Conservation (phyloP, 306 rosid genomes). For the Hylodesmum podocarpum region DNA sequence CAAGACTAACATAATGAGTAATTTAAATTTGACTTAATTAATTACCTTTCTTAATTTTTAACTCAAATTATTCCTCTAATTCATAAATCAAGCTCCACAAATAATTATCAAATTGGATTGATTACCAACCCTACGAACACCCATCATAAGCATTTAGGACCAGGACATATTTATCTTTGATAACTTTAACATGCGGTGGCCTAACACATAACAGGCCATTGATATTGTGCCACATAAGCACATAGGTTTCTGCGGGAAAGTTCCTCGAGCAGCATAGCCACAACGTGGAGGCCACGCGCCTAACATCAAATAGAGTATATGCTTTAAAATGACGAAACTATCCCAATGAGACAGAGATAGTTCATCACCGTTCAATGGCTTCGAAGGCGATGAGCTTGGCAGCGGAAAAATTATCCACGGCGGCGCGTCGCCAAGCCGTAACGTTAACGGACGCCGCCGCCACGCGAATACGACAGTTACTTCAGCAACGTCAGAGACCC, state of each 20-base stretch:
- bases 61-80: too few relatives aligned
- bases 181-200: not conserved
- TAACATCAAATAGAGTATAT: not conserved
- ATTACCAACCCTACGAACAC: too few relatives aligned
- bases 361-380: slow-evolving; percentile 40
- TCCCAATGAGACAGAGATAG: not conserved
- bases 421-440: slow-evolving; percentile 71
- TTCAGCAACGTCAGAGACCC: slow-evolving; percentile 74
- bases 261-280: not conserved
- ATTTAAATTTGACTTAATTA: too few relatives aligned
- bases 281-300: slow-evolving; percentile 30
- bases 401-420: slow-evolving; percentile 46
- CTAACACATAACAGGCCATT: not conserved
- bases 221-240: not conserved
- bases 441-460: slow-evolving; percentile 74
- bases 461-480: slow-evolving; percentile 55
- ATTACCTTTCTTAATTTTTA: too few relatives aligned
- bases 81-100: too few relatives aligned
- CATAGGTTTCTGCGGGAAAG: not conserved
- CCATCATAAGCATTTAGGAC: too few relatives aligned
- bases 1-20: too few relatives aligned
- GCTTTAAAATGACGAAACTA: not conserved
- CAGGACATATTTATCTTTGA: not conserved
- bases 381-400: slow-evolving; percentile 50
- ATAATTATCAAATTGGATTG: too few relatives aligned